Evolutionary conservation across 768 basidiomycete species (phyloP).

Genomic region (Arthromyces matolae): DNA sequence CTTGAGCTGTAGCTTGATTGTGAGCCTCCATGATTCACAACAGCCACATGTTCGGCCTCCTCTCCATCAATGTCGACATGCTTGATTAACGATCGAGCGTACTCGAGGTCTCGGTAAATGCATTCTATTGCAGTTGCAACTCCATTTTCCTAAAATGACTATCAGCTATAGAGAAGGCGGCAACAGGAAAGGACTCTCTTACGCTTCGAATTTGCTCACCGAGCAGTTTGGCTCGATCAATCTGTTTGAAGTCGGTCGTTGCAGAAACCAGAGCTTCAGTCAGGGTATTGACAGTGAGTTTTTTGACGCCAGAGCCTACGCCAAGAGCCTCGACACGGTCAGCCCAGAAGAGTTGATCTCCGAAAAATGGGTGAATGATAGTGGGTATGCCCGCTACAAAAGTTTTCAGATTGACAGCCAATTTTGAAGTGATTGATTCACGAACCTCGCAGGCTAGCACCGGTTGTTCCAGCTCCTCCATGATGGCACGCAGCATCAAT

Average conservation of each 20-base stretch:
- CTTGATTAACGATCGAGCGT: slow-evolving; percentile 85
- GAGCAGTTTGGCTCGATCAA: slow-evolving; percentile 75
- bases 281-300: slow-evolving; percentile 75
- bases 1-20: slow-evolving; percentile 53
- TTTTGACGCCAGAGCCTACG: slow-evolving; percentile 83
- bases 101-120: slow-evolving; percentile 95
- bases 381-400: slow-evolving; percentile 84
- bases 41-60: slow-evolving; percentile 35
- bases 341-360: slow-evolving; percentile 97
- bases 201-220: slow-evolving; percentile 88
- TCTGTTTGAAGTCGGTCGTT: slow-evolving; percentile 86
- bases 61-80: slow-evolving; percentile 35
- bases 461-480: slow-evolving; percentile 95
- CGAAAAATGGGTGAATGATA: slow-evolving; percentile 96
- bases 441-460: slow-evolving; percentile 87
- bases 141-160: slow-evolving; percentile 75
- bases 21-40: slow-evolving; percentile 32
- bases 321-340: slow-evolving; percentile 97
- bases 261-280: slow-evolving; percentile 76
- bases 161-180: slow-evolving; percentile 1
- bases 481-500: slow-evolving; percentile 99
- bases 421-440: slow-evolving; percentile 4
- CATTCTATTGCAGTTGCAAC: slow-evolving; percentile 90
- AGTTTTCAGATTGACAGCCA: background rate
- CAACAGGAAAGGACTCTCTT: slow-evolving; percentile 19